Base-by-base conservation (phyloP, 2,329 filamentous ascomycete genomes). In the Bipolaris cookei region DNA sequence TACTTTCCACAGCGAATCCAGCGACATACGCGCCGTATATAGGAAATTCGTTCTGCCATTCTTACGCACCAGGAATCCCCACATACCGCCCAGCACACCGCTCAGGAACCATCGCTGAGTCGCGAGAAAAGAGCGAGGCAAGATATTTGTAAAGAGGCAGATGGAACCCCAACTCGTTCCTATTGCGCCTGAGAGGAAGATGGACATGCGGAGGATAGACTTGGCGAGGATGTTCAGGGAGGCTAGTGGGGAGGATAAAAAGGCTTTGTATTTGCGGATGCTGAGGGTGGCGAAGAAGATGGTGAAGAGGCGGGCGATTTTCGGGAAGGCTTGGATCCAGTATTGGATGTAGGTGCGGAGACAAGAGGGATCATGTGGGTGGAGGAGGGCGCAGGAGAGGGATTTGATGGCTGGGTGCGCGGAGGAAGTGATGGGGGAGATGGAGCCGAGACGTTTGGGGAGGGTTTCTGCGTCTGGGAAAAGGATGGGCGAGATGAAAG, bases 101-200 rank as follows among this genome's bases (percentile, higher is more conserved):
- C 91, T 91, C 0, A 97, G 81, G 82, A 96, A 97, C 83, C 95
- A 96, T 20, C 95, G 86, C 73, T 95, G 90, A 0, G 89, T 93
- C 0, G 93, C 86, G 0, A 97, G 82, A 7, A 92, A 81, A 5
- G 83, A 84, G 2, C 89, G 84, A 0, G 94, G 92, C 1, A 98
- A 83, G 69, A 89, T 84, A 43, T 84, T 81, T 76, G 96, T 91
- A 81, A 97, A 92, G 69, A 97, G 84, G 79, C 94, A 99, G 66
- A 97, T 88, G 55, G 87, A 89, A 1, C 88, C 92, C 95, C 95
- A 99, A 30, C 88, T 86, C 0, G 91, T 91, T 13, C 91, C 92
- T 56, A 97, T 87, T n/a, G 90, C 84, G 14, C 91, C 90, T 0
- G 92, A 92, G 46, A 92, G 80, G 69, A 96, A 92, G 4, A 91